Percentiles rank a stretch among this genome's conserved stretches.
Conservation (phyloP, 495 filamentous ascomycete species). For the Thermochaetoides thermophila region DNA sequence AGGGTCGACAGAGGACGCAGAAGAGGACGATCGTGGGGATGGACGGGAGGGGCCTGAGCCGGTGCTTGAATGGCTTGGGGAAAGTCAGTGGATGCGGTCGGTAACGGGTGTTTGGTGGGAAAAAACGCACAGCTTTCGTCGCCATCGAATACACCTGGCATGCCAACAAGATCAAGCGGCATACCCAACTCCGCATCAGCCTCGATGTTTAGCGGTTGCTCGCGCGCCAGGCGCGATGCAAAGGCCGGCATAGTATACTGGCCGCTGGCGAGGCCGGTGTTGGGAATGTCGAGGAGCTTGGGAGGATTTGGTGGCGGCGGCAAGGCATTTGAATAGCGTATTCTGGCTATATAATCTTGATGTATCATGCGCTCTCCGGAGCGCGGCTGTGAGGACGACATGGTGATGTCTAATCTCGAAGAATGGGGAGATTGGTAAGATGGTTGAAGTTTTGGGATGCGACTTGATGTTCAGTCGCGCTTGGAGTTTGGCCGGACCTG, state of each 20-base stretch:
- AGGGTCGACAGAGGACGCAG: constrained; percentile 66
- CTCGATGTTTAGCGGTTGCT: constrained; percentile 90
- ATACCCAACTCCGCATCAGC: constrained; percentile 96
- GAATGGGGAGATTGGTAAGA: neutral
- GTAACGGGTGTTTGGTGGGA: neutral
- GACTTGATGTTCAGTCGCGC: too few relatives aligned
- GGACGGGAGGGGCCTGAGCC: constrained; percentile 48
- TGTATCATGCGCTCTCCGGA: constrained; percentile 52
- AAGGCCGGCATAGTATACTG: constrained; percentile 81
- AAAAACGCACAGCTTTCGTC: constrained; percentile 76
- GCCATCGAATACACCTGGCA: constrained; percentile 86
- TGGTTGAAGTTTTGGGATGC: too few relatives aligned
- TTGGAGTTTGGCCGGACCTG: too few relatives aligned
- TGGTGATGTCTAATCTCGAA: constrained; percentile 8
- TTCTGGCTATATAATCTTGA: constrained; percentile 91
- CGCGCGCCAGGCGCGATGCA: constrained; percentile 70
- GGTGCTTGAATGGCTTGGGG: constrained; percentile 57
- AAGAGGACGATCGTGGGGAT: constrained; percentile 69
- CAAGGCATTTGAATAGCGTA: constrained; percentile 86
- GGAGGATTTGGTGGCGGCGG: constrained; percentile 86
- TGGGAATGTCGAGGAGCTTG: constrained; percentile 92
- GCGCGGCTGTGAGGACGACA: constrained; percentile 28
- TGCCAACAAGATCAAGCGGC: constrained; percentile 87
- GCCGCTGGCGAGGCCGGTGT: constrained; percentile 63
- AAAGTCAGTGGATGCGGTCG: constrained; percentile 9